Conservation (phyloP, 768 basidiomycete species). For the Lactarius hatsudake region DNA sequence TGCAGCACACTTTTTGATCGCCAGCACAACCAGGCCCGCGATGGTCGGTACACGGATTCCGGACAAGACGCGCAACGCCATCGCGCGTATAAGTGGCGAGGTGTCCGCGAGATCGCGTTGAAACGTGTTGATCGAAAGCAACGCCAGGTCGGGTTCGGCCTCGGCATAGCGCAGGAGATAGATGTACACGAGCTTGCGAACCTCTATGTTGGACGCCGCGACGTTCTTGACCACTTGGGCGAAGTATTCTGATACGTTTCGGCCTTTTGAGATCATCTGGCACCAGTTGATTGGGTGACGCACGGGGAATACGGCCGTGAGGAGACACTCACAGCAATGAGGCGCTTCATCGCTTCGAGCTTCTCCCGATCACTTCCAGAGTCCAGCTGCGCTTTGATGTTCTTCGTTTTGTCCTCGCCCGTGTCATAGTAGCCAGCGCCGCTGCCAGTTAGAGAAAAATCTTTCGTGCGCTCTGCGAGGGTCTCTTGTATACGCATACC, state of each 20-base stretch:
- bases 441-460: slow-evolving; percentile 57
- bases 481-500: slow-evolving; percentile 83
- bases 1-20: slow-evolving; percentile 87
- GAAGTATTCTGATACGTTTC: slow-evolving; percentile 90
- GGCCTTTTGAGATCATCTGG: slow-evolving; percentile 89
- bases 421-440: slow-evolving; percentile 62
- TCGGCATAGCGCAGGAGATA: slow-evolving; percentile 94
- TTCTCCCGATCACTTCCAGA: slow-evolving; percentile 87
- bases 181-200: slow-evolving; percentile 96
- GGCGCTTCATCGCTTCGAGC: slow-evolving; percentile 90
- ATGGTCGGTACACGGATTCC: slow-evolving; percentile 92
- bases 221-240: slow-evolving; percentile 98
- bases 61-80: slow-evolving; percentile 91
- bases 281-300: slow-evolving; percentile 10
- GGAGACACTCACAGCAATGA: slow-evolving; percentile 73
- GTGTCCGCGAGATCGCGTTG: slow-evolving; percentile 93
- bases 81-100: slow-evolving; percentile 92
- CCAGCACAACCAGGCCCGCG: slow-evolving; percentile 77
- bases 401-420: slow-evolving; percentile 77
- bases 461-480: slow-evolving; percentile 75
- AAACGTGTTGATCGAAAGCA: slow-evolving; percentile 97
- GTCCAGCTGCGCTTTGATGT: slow-evolving; percentile 84
- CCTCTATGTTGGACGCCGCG: slow-evolving; percentile 86
- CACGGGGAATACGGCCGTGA: neutral
- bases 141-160: slow-evolving; percentile 88